These are phyloP conservation scores for Xylaria nigripes DNA, from an alignment of 495 filamentous ascomycete species.

Conservation along the genomic window DNA sequence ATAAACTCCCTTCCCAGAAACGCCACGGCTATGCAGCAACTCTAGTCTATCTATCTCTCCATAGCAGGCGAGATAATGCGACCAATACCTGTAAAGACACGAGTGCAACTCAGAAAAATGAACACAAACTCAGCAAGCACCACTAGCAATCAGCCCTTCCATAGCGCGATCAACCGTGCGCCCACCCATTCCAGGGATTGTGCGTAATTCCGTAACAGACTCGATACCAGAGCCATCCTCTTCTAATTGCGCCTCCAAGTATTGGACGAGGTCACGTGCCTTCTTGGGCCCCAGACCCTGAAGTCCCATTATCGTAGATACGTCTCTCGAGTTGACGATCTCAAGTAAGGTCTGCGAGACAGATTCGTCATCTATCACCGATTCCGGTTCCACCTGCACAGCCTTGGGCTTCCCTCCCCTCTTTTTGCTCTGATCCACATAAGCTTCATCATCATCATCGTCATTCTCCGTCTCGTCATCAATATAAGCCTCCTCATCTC, in stretches of 20 bases:
- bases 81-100: constrained; percentile 9
- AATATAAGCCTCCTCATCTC: constrained; percentile 25
- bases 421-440: constrained; percentile 27
- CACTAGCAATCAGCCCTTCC: constrained; percentile 28
- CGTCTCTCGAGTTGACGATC: constrained; percentile 80
- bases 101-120: background rate
- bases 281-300: constrained; percentile 61
- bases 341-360: constrained; percentile 58
- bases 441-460: constrained; percentile 34
- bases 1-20: background rate
- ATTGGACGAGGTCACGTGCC: constrained; percentile 54
- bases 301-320: constrained; percentile 61
- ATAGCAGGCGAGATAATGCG: background rate
- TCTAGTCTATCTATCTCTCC: background rate
- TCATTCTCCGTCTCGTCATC: constrained; percentile 42
- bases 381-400: constrained; percentile 10
- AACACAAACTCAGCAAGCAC: constrained; percentile 3
- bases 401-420: constrained; percentile 29
- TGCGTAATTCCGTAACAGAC: constrained; percentile 44
- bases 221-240: constrained; percentile 32
- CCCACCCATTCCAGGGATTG: constrained; percentile 51
- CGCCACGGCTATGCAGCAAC: constrained; percentile 9
- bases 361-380: constrained; percentile 18
- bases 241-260: constrained; percentile 37
- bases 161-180: constrained; percentile 51